These are phyloP conservation scores for Megacollybia marginata DNA, from an alignment of 768 basidiomycete genomes.

Conservation along the genomic window DNA sequence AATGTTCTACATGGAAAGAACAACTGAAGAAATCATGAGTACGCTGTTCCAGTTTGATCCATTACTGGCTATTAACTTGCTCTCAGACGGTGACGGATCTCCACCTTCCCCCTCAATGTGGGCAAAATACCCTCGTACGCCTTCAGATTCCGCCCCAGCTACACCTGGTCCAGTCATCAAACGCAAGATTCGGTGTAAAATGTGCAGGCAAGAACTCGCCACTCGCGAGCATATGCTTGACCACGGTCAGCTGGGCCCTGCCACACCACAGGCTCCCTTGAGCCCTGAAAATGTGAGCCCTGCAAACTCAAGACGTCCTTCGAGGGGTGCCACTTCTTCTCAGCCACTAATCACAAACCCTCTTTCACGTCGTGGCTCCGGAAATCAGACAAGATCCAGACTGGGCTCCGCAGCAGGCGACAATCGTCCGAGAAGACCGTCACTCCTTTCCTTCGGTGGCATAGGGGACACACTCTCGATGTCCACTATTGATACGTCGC, in stretches of 20 bases:
- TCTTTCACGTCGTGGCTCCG: neutral
- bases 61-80: neutral
- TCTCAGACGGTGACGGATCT: conserved; percentile 67
- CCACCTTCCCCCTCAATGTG: conserved; percentile 64
- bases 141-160: conserved; percentile 50
- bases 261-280: conserved; percentile 38
- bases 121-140: conserved; percentile 62
- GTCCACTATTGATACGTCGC: neutral
- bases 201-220: conserved; percentile 86
- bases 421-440: conserved; percentile 24
- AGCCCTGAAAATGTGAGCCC: conserved; percentile 34
- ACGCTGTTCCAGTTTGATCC: conserved; percentile 19
- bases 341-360: conserved; percentile 6
- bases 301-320: conserved; percentile 37
- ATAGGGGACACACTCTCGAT: neutral
- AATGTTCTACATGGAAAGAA: conserved; percentile 77
- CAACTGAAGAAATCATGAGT: conserved; percentile 76
- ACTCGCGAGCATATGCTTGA: conserved; percentile 92
- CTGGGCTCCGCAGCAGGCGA: conserved; percentile 10
- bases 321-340: too few species aligned
- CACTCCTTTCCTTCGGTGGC: conserved; percentile 17
- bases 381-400: conserved; percentile 2
- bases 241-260: conserved; percentile 71
- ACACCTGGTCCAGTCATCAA: conserved; percentile 47
- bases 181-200: conserved; percentile 77